Percentiles rank a stretch among this genome's conserved stretches.
Conservation (phyloP, 1,284 basidiomycete species). For the Tetrapyrgos nigripes region DNA sequence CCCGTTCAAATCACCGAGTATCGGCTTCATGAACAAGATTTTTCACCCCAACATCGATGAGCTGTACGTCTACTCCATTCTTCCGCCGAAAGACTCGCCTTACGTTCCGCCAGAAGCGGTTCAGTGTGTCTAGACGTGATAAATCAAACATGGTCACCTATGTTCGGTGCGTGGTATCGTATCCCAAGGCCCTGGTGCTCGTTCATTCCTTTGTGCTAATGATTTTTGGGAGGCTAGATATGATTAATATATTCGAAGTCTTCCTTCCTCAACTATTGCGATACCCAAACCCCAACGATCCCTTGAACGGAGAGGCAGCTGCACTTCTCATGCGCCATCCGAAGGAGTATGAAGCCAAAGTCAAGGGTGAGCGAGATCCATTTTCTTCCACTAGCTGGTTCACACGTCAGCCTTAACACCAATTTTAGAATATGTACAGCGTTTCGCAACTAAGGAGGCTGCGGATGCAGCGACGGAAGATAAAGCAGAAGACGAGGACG, state of each 20-base stretch:
- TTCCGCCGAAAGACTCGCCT: not conserved
- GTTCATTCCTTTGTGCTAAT: slow-evolving; percentile 4
- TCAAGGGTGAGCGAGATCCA: slow-evolving; percentile 71
- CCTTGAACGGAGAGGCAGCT: slow-evolving; percentile 97
- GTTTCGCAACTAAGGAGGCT: slow-evolving; percentile 84
- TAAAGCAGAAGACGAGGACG: slow-evolving; percentile 79
- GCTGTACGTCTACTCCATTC: slow-evolving; percentile 60
- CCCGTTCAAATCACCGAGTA: slow-evolving; percentile 98
- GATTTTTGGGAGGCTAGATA: slow-evolving; percentile 62
- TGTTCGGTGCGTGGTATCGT: slow-evolving; percentile 77
- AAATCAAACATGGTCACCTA: slow-evolving; percentile 99
- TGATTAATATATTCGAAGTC: slow-evolving; percentile 99
- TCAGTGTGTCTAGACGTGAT: slow-evolving; percentile 97
- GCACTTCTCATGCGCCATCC: slow-evolving; percentile 96
- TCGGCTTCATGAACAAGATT: slow-evolving; percentile 99
- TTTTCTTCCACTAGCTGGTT: not conserved
- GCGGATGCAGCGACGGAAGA: slow-evolving; percentile 70
- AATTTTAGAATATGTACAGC: slow-evolving; percentile 80
- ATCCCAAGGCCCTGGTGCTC: slow-evolving; percentile 3
- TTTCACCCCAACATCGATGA: slow-evolving; percentile 99
- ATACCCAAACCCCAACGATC: slow-evolving; percentile 98
- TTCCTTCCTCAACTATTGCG: slow-evolving; percentile 96
- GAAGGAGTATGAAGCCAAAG: slow-evolving; percentile 92
- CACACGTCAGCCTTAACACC: not conserved
- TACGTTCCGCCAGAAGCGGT: slow-evolving; percentile 69